Base-by-base conservation (phyloP, 2,329 filamentous ascomycete species). In the Zarea fungicola region DNA sequence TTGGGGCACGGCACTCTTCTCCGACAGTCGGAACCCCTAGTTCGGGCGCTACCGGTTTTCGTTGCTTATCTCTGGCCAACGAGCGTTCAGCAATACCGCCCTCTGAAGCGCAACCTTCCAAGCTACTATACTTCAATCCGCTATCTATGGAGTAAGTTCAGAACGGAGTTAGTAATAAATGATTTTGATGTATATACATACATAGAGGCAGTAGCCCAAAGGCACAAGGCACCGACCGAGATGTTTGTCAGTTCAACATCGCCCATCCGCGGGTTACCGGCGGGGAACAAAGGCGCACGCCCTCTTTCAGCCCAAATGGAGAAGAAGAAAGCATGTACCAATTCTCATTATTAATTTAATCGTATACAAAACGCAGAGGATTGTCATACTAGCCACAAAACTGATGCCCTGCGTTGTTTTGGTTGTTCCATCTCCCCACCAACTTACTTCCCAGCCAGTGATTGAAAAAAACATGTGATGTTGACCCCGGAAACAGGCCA, bases 51-150 rank as follows among this genome's bases (percentile, higher is more conserved):
- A n/a, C 14, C 34, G 34, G 18, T 4, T n/a, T 40, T 40, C 21
- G 5, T 5, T n/a, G 25, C 45, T 48, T 48, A 48, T 48, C 45
- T 48, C 45, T 48, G 36, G 7, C 45, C 45, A 48, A 48, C 28
- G 16, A 41, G 7, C 18, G 21, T 11, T 11, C 4, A 6, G 5
- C 22, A 35, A 21, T 37, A 5, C 11, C 16, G n/a, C n/a, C n/a
- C n/a, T n/a, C n/a, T n/a, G n/a, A n/a, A n/a, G n/a, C 35, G 6
- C 8, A 6, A 8, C 26, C 26, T 7, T 13, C 26, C 7, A 29
- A 29, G 26, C 13, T 35, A 32, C 32, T 16, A 35, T 35, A 14
- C 10, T 16, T 35, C 32, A n/a, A 14, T 36, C 34, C 16, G 26
- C 13, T 29, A 29, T 29, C 26, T 29, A 29, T 29, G 26, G 7